Evolutionary conservation across 768 basidiomycete genomes (phyloP), one percentile per base, ranked within the genome.

Genomic region (Cubamyces sp.): DNA sequence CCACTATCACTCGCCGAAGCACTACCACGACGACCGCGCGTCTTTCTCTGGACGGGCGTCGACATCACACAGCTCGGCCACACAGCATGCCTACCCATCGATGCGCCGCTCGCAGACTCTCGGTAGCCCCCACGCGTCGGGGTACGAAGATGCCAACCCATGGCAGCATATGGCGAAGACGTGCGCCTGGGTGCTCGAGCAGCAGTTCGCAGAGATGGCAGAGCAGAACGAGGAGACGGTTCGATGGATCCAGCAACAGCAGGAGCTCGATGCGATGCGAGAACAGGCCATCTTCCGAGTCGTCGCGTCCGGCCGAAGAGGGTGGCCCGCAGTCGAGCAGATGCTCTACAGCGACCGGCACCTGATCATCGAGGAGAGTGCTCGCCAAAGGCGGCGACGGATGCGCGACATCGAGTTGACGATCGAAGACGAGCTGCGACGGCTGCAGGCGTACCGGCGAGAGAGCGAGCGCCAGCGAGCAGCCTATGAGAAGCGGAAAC

Each of bases 171-270:
- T 71, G 54, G 66, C 72, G 21, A 67, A 75, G 62, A 70, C 66
- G 23, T 73, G 71, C 57, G 68, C 76, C 26, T 76, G 79, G 77
- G 82, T 82, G 7, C 77, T 79, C 52, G 82, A 86, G 61, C 84
- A 87, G 71, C 82, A 84, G 64, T 73, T 75, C 45, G 70, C 76
- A 59, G 76, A 76, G 47, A 75, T 77, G 57, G 76, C 76, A 47
- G 78, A 76, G 59, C 76, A 78, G 62, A 79, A 76, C 64, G 77
- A 77, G 69, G 83, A 80, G 66, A 85, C 84, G 34, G 84, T 87
- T 55, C 79, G 82, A 56, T 90, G 90, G 89, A 83, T 90, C 51
- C 73, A 79, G 49, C 80, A 85, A 66, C 85, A 86, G 68, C 86
- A 85, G 72, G 70, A 58, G 66, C 74, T 64, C 69, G 71, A 67